phyloP scores from a whole-genome alignment of 306 rosid genomes.

The Trifolium subterraneum region DNA sequence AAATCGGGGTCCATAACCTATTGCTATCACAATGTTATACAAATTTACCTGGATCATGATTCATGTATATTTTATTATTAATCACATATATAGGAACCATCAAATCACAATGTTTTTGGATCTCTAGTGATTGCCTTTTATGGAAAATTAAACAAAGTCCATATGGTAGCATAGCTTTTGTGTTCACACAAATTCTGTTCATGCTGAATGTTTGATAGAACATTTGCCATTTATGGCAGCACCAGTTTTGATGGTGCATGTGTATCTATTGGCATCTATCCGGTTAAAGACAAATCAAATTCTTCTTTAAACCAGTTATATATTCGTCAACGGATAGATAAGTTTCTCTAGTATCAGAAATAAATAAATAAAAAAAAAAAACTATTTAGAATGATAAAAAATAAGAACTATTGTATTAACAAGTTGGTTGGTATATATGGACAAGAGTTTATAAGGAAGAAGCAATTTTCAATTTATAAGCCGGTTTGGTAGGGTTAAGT shows the following conservation, averaged over 20 bases:
- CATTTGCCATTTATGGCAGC: conserved; percentile 19
- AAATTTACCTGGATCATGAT: background rate
- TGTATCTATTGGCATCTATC: conserved; percentile 1
- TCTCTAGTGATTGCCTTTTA: conserved; percentile 15
- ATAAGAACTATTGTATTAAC: no score
- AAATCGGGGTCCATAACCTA: conserved; percentile 39
- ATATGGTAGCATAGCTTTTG: conserved; percentile 8
- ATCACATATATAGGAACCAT: conserved; percentile 14
- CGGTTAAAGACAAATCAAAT: background rate
- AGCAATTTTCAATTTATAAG: no score
- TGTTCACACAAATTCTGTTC: background rate
- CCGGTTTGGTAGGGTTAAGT: no score
- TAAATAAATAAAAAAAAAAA: no score
- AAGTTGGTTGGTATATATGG: no score
- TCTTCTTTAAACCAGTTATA: no score
- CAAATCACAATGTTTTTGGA: conserved; percentile 33
- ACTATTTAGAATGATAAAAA: no score
- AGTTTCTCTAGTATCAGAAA: no score
- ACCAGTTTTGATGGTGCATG: background rate
- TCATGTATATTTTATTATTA: background rate
- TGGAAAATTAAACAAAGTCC: conserved; percentile 7
- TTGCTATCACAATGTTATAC: background rate
- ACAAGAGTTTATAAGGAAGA: no score
- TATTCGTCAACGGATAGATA: no score
- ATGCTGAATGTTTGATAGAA: background rate